Evolutionary conservation across 257 asterid genomes (phyloP).

Genomic region (Solanum bulbocastanum): DNA sequence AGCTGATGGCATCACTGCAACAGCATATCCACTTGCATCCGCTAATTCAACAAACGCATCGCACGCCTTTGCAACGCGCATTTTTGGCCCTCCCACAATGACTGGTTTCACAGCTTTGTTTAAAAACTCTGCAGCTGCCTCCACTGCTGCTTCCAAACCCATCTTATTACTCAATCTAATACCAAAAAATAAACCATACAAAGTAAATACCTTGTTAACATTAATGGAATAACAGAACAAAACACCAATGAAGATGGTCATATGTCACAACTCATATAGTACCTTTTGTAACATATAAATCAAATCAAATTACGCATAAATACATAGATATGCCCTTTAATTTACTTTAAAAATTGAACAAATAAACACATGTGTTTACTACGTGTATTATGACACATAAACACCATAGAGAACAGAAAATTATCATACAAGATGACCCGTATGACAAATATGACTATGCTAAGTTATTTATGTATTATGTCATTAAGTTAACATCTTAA

Average conservation of each 20-base stretch:
- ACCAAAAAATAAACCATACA: constrained; percentile 9
- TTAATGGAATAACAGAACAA: background rate
- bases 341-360: too few species aligned
- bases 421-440: too few species aligned
- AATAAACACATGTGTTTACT: too few species aligned
- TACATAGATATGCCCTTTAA: too few species aligned
- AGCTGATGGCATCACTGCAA: constrained; percentile 21
- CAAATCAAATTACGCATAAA: background rate
- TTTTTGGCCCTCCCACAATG: constrained; percentile 21
- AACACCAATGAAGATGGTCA: background rate
- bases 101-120: constrained; percentile 21
- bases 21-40: constrained; percentile 9
- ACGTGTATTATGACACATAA: too few species aligned
- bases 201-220: background rate
- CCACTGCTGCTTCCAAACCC: constrained; percentile 12
- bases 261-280: background rate
- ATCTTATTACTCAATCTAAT: constrained; percentile 14
- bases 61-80: constrained; percentile 9
- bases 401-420: too few species aligned
- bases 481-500: background rate
- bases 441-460: too few species aligned
- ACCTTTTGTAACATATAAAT: background rate
- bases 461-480: too few species aligned
- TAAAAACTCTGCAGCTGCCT: constrained; percentile 15
- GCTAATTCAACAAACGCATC: constrained; percentile 10